Evolutionary conservation across 345 rosid genomes (phyloP), one percentile per base, ranked within the genome.

Genomic region (Salix koriyanagi): DNA sequence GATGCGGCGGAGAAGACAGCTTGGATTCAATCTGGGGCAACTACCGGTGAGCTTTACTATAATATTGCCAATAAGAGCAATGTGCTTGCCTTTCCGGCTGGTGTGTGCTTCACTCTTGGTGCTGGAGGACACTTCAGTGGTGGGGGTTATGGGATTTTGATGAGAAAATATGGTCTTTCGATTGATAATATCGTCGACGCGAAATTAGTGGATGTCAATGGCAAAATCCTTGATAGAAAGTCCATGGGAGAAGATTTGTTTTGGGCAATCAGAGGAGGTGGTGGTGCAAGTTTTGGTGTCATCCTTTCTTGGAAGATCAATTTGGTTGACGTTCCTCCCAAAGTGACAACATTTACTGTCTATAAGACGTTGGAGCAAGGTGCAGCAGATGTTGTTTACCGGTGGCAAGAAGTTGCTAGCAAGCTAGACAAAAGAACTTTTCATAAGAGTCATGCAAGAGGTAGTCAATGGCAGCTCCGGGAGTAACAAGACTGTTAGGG

Each of bases 381-480:
- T 12, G 86, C 56, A 1, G 82, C 74, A 0, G 80, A 83, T 21
- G 70, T 81, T 21, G 75, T 86, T 1, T 75, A 75, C 23, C 65
- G 77, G 5, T 88, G 89, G 89, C 85, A 86, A 18, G 71, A 77
- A 23, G 80, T 86, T 50, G 79, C 88, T 3, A 79, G 74, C 15
- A 76, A 76, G 54, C 61, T 81, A 5, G 81, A 80, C 46, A 28
- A 32, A 32, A 4, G 77, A 79, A 42, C 83, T 86, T 32, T 88
- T 88, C 80, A 73, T 88, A 37, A 83, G 86, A 61, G 74, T 77
- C 70, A 25, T 34, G 19, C 36, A 32, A 37, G 37, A 46, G 28
- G 75, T 50, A 2, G 58, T 46, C 42, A 15, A 73, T 39, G 30
- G 65, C 7, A 37, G 68, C 21, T 14, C 23, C 23, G 56, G 36